Conservation (phyloP, 768 basidiomycete species). For the Multifurca ochricompacta region DNA sequence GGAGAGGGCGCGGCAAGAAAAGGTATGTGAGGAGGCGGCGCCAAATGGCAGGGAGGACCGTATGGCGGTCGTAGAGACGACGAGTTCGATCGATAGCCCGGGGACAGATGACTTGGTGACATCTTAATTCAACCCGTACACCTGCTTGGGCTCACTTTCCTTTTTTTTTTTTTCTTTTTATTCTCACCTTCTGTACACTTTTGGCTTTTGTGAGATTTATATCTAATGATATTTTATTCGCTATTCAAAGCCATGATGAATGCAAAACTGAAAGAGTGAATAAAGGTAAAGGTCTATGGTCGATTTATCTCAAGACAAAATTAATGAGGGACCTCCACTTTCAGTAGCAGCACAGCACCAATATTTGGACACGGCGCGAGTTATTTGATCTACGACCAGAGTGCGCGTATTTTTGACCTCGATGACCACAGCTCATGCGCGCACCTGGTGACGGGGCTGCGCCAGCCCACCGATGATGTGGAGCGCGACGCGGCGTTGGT, state of each 20-base stretch:
- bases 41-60: slow-evolving; percentile 5
- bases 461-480: slow-evolving; percentile 29
- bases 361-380: neutral
- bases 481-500: slow-evolving; percentile 34
- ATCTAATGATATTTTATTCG: slow-evolving; percentile 7
- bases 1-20: neutral
- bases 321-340: too few species aligned
- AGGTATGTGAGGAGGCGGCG: neutral
- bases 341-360: too few species aligned
- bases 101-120: slow-evolving; percentile 8
- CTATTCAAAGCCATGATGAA: too few species aligned
- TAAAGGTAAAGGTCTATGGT: neutral
- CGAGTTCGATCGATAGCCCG: slow-evolving; percentile 12
- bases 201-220: neutral
- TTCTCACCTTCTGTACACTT: neutral
- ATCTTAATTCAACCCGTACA: neutral
- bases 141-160: neutral
- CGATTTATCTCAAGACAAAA: too few species aligned
- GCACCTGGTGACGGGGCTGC: neutral
- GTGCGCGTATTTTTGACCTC: neutral
- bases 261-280: neutral
- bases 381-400: neutral
- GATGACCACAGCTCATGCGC: neutral
- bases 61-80: neutral
- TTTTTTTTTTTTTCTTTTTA: neutral